Evolutionary conservation across 495 filamentous ascomycete species (phyloP), one percentile per base, ranked within the genome.

Genomic region (Penicillium nucicola): DNA sequence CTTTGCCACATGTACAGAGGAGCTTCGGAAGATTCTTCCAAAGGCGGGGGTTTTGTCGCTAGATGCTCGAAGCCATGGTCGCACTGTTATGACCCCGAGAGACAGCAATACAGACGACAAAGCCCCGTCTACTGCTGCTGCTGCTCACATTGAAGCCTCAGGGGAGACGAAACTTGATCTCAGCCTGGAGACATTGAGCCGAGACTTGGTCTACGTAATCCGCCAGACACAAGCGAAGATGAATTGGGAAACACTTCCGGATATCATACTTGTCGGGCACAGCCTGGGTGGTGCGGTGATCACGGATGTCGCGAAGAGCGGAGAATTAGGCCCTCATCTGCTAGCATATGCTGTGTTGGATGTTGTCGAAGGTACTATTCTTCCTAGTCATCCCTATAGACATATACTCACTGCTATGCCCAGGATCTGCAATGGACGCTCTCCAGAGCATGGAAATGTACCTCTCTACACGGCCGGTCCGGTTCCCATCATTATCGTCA

Each of bases 201-300:
- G 74, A 1, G 93, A 99, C 61, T 76, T 96, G 1, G 64, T 87
- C 18, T 72, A 78, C 45, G 84, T 90, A 23, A 72, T 97, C 48
- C 64, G 74, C 14, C 72, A 87, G 45, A 85, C 87, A 0, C 75
- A 83, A 47, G 45, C 64, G 8, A 69, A 77, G 49, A 84, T 92
- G 79, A 70, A 68, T 46, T 96, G 92, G 92, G 60, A 79, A 2
- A 72, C 70, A 22, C 60, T 91, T 2, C 93, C 93, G 3, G 82
- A 86, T 36, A 67, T 93, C 11, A 68, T 97, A 15, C 77, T 97
- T 0, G 84, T 99, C 4, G 93, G 93, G n/a, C 93, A 99, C 70
- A 93, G 88, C 38, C 78, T 99, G 1, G 93, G 93, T 25, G 93
- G 95, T n/a, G 91, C 93, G 19, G 89, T 99, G 2, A 87, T 97